Conservation (phyloP, 2,329 filamentous ascomycete genomes). For the Fusarium cyanostomum region DNA sequence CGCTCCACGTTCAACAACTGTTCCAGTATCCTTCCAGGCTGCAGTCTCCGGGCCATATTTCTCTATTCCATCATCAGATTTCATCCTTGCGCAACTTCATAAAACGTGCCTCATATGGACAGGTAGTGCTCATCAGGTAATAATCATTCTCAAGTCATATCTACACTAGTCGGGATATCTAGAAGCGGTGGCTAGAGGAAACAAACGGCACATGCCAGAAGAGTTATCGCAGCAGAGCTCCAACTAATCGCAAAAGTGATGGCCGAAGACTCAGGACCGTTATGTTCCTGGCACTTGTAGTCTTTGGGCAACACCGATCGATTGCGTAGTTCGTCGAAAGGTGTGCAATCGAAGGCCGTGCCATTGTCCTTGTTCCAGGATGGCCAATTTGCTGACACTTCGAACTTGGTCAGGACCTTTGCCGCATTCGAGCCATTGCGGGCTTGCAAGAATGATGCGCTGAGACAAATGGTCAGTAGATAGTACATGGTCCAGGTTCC, state of each 20-base stretch:
- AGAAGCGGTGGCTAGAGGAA: no score
- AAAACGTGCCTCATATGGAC: no score
- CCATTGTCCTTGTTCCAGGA: no score
- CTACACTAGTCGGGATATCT: no score
- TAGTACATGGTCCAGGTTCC: fast-evolving
- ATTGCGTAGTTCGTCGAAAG: conserved; percentile 16
- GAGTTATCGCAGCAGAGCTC: neutral
- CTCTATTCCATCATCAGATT: no score
- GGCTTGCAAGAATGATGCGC: conserved; percentile 14
- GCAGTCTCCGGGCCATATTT: no score
- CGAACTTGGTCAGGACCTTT: conserved; percentile 17
- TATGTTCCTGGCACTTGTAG: neutral
- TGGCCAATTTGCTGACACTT: neutral
- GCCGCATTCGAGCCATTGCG: conserved; percentile 7
- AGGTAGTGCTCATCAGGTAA: no score
- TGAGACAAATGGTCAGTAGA: neutral
- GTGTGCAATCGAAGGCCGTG: conserved; percentile 23
- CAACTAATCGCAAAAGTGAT: neutral
- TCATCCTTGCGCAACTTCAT: no score
- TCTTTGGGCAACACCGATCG: conserved; percentile 8
- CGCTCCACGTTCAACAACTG: no score
- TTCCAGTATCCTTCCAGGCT: no score
- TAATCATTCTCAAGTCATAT: no score
- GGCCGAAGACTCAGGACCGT: neutral
- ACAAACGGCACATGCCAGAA: neutral